Evolutionary conservation across 306 rosid genomes (phyloP).

Genomic region (Herpetospermum pedunculosum): DNA sequence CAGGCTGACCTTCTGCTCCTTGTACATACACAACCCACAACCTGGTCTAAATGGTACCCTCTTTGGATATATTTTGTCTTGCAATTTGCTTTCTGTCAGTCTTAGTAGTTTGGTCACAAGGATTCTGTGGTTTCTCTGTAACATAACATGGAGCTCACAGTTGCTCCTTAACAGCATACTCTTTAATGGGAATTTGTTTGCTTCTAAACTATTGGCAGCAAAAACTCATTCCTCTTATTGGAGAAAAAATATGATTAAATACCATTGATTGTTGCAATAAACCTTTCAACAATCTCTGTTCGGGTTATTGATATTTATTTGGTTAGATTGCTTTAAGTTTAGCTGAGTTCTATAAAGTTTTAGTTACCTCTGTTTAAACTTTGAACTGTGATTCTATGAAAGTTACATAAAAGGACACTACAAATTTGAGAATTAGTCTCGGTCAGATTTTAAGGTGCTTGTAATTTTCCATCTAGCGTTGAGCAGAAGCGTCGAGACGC

Average conservation of each 20-base stretch:
- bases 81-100: background rate
- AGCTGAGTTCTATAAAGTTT: background rate
- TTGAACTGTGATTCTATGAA: background rate
- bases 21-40: constrained; percentile 6
- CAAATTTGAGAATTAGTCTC: too few species aligned
- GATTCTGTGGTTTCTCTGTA: background rate
- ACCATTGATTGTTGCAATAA: background rate
- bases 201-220: background rate
- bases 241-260: background rate
- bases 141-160: background rate
- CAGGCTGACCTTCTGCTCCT: background rate
- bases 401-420: too few species aligned
- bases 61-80: background rate
- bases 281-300: background rate
- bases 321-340: background rate
- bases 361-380: too few species aligned
- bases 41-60: background rate
- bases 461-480: too few species aligned
- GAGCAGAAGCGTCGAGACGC: too few species aligned
- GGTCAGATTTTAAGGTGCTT: too few species aligned
- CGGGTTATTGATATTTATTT: background rate
- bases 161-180: background rate
- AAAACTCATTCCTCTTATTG: background rate
- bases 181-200: background rate
- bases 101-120: background rate